phyloP scores from a whole-genome alignment of 2,329 filamentous ascomycete species.

The Didymella pinodella region DNA sequence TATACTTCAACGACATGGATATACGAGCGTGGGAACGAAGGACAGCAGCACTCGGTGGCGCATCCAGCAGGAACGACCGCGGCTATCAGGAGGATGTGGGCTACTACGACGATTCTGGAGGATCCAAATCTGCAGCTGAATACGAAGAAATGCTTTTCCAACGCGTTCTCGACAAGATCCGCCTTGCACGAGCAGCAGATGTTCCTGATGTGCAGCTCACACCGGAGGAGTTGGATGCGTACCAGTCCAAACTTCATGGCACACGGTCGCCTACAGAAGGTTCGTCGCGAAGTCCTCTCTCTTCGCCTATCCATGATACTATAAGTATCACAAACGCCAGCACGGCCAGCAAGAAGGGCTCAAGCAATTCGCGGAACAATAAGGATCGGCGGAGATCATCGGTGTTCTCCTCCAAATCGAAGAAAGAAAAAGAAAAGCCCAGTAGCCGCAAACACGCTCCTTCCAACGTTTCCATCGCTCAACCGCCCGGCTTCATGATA shows the following conservation, averaged over 20 bases:
- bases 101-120: conserved; percentile 53
- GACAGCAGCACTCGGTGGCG: conserved; percentile 57
- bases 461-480: conserved; percentile 33
- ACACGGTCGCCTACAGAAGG: conserved; percentile 40
- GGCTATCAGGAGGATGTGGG: conserved; percentile 62
- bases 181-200: conserved; percentile 77
- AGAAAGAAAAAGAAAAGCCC: conserved; percentile 38
- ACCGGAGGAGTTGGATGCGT: conserved; percentile 79
- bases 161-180: conserved; percentile 80
- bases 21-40: conserved; percentile 51
- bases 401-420: conserved; percentile 41
- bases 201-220: conserved; percentile 81
- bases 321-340: conserved; percentile 39
- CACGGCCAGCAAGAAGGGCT: conserved; percentile 43
- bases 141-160: conserved; percentile 81
- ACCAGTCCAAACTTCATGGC: conserved; percentile 73
- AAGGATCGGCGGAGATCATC: conserved; percentile 39
- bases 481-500: conserved; percentile 57
- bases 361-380: conserved; percentile 48
- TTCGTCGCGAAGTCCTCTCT: conserved; percentile 30
- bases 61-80: conserved; percentile 59
- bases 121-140: conserved; percentile 46
- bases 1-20: conserved; percentile 60
- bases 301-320: conserved; percentile 40
- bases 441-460: conserved; percentile 40